Conservation (phyloP, 1,284 basidiomycete genomes). For the Termitomyces sp. region DNA sequence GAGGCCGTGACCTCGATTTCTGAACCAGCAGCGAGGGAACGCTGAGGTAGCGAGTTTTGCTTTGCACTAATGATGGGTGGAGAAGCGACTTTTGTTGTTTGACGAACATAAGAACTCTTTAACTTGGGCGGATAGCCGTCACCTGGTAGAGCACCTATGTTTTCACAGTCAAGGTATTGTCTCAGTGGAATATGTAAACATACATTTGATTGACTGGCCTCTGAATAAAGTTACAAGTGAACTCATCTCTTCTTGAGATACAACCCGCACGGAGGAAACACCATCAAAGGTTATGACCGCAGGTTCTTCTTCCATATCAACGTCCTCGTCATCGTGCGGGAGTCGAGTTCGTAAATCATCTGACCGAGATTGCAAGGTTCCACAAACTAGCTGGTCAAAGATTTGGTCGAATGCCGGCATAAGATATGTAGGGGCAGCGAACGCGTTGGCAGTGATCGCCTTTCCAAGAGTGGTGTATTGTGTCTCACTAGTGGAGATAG, state of each 20-base stretch:
- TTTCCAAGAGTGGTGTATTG: conserved; percentile 33
- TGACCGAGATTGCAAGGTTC: conserved; percentile 48
- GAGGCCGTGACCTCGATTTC: conserved; percentile 13
- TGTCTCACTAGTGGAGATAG: conserved; percentile 16
- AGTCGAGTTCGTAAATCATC: conserved; percentile 22
- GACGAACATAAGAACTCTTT: background rate
- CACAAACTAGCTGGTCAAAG: conserved; percentile 69
- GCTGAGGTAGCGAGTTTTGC: conserved; percentile 12
- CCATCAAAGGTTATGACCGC: conserved; percentile 7
- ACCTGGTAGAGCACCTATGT: background rate
- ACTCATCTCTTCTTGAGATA: conserved; percentile 43
- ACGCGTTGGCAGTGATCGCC: conserved; percentile 44
- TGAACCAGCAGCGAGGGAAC: conserved; percentile 3
- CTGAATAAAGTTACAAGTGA: conserved; percentile 47
- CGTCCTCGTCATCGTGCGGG: conserved; percentile 35
- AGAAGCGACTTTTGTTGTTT: background rate
- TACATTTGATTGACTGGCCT: conserved; percentile 40
- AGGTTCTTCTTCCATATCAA: conserved; percentile 40
- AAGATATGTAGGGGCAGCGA: conserved; percentile 75
- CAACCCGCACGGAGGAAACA: conserved; percentile 24
- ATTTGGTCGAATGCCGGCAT: conserved; percentile 73
- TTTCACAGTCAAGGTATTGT: background rate
- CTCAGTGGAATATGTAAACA: conserved; percentile 8
- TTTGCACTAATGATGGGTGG: background rate
- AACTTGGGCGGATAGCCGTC: conserved; percentile 4